Conservation (phyloP, 1,284 basidiomycete species). For the Coniophora puteana region DNA sequence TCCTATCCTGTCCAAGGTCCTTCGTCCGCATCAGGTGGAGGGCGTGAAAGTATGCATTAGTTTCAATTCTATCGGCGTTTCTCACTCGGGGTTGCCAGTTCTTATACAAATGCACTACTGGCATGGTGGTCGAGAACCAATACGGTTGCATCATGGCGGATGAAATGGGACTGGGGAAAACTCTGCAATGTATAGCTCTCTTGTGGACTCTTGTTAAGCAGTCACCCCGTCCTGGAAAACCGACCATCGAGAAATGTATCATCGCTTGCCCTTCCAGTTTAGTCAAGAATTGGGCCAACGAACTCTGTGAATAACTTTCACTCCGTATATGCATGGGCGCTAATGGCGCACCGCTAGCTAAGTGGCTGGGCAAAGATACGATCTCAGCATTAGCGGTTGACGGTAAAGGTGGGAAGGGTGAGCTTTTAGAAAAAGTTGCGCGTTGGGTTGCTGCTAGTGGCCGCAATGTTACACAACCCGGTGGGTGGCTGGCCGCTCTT, state of each 20-base stretch:
- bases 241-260: constrained; percentile 95
- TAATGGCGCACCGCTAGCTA: constrained; percentile 46
- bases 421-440: constrained; percentile 73
- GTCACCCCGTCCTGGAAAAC: constrained; percentile 83
- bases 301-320: constrained; percentile 63
- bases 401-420: constrained; percentile 84
- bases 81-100: constrained; percentile 52
- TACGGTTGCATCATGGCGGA: constrained; percentile 99
- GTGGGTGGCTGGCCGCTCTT: constrained; percentile 37
- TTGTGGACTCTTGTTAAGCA: constrained; percentile 98
- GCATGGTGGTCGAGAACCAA: constrained; percentile 88
- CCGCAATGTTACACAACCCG: constrained; percentile 85
- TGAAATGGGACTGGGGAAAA: constrained; percentile 98
- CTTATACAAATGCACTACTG: constrained; percentile 92
- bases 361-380: constrained; percentile 89
- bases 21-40: constrained; percentile 97
- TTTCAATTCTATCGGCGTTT: constrained; percentile 1
- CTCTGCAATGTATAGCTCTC: constrained; percentile 94
- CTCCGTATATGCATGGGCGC: background rate
- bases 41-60: constrained; percentile 80
- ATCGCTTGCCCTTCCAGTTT: constrained; percentile 97
- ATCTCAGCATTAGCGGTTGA: constrained; percentile 83
- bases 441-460: constrained; percentile 88
- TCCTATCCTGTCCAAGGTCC: constrained; percentile 80
- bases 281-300: constrained; percentile 99